Conservation (phyloP, 352 stramenopile species). For the Globisporangium paroecandrum region DNA sequence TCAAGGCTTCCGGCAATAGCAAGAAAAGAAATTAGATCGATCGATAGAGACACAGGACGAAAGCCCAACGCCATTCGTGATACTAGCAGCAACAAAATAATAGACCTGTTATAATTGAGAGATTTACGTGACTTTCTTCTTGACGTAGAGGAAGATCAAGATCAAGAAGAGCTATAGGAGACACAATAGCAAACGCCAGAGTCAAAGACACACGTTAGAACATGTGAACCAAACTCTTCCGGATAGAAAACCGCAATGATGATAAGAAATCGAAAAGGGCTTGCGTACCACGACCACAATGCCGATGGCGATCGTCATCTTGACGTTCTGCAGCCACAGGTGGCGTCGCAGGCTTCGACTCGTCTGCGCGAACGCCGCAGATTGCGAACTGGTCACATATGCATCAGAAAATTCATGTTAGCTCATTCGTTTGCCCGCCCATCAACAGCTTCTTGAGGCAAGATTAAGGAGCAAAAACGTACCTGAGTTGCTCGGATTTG, state of each 20-base stretch:
- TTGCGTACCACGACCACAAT: constrained; percentile 58
- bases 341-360: constrained; percentile 75
- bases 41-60: neutral
- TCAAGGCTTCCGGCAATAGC: constrained; percentile 7
- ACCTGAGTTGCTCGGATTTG: constrained; percentile 88
- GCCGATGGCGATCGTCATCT: constrained; percentile 82
- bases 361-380: constrained; percentile 78
- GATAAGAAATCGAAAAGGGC: neutral
- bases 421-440: neutral
- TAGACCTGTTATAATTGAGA: constrained; percentile 3
- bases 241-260: neutral
- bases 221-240: neutral
- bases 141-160: constrained; percentile 56
- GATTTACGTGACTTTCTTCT: constrained; percentile 42
- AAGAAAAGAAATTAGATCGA: constrained; percentile 1
- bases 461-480: neutral
- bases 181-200: neutral
- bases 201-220: neutral
- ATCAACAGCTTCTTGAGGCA: neutral
- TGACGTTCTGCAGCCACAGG: constrained; percentile 86
- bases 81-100: constrained; percentile 11
- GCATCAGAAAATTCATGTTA: neutral
- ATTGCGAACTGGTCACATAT: constrained; percentile 52
- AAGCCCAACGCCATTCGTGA: neutral
- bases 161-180: constrained; percentile 35